phyloP scores from a whole-genome alignment of 352 stramenopile genomes.

The Peronospora belbahrii region DNA sequence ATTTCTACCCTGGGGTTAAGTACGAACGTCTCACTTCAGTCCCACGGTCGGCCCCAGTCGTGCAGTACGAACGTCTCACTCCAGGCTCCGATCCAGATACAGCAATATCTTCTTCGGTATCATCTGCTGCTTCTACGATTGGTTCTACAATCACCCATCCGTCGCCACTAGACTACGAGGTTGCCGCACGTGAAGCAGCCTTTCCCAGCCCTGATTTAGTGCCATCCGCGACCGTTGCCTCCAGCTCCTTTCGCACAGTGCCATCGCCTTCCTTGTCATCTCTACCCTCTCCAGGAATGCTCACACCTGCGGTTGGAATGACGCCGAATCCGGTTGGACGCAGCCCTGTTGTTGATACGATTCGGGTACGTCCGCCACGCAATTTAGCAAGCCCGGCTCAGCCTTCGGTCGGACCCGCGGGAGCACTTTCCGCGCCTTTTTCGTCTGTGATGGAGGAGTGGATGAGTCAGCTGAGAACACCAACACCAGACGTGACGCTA shows the following conservation, averaged over 20 bases:
- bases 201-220: conserved; percentile 32
- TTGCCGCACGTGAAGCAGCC: conserved; percentile 25
- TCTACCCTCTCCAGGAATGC: conserved; percentile 44
- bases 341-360: conserved; percentile 29
- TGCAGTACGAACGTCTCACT: conserved; percentile 52
- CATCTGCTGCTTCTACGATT: neutral
- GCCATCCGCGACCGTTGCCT: conserved; percentile 17
- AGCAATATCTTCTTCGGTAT: neutral
- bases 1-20: conserved; percentile 35
- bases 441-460: conserved; percentile 70
- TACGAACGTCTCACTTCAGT: conserved; percentile 41
- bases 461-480: conserved; percentile 72
- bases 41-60: conserved; percentile 15
- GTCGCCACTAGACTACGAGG: conserved; percentile 39
- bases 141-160: conserved; percentile 3
- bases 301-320: conserved; percentile 21
- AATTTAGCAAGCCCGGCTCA: conserved; percentile 18
- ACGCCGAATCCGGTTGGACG: conserved; percentile 19
- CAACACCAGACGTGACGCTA: conserved; percentile 72
- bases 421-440: conserved; percentile 42
- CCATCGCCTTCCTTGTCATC: conserved; percentile 33
- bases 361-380: conserved; percentile 20
- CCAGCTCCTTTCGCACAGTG: conserved; percentile 26
- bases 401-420: conserved; percentile 7
- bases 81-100: conserved; percentile 15